A percentile compares a stretch with the other conserved stretches of the same genome.
Conservation (phyloP, 2,329 filamentous ascomycete species). For the Mycocentrospora acerina region DNA sequence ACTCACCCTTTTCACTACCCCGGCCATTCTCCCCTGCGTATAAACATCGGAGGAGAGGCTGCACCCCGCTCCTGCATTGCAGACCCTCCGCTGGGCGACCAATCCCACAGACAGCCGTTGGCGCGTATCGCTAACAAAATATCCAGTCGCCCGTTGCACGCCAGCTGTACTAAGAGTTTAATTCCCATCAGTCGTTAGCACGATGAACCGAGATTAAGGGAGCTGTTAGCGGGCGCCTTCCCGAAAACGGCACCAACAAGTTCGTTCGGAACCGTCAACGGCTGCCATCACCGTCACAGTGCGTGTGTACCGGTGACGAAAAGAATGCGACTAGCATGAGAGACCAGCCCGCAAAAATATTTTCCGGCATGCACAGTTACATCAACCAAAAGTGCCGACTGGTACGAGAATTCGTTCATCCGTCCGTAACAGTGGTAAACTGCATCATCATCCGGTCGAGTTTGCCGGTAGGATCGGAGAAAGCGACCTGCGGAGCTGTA, state of each 20-base stretch:
- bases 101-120: slow-evolving; percentile 38
- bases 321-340: neutral
- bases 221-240: slow-evolving; percentile 33
- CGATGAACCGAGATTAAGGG: slow-evolving; percentile 42
- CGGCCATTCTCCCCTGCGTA: slow-evolving; percentile 31
- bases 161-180: slow-evolving; percentile 22
- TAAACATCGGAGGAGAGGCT: slow-evolving; percentile 22
- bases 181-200: neutral
- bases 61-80: slow-evolving; percentile 26
- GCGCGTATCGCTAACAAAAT: slow-evolving; percentile 33
- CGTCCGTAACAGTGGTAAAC: slow-evolving; percentile 16
- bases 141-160: slow-evolving; percentile 26
- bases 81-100: slow-evolving; percentile 15
- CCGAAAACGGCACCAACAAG: slow-evolving; percentile 18
- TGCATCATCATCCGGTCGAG: slow-evolving; percentile 1
- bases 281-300: slow-evolving; percentile 21
- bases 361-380: too few relatives aligned
- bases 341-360: too few relatives aligned
- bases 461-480: slow-evolving; percentile 12
- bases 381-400: slow-evolving; percentile 2
- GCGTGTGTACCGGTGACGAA: slow-evolving; percentile 17
- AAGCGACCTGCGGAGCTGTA: slow-evolving; percentile 14
- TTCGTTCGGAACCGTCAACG: slow-evolving; percentile 13
- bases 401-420: slow-evolving; percentile 10
- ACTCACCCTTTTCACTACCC: slow-evolving; percentile 18